phyloP scores from a whole-genome alignment of 768 basidiomycete species.

The Boletus patriciae region DNA sequence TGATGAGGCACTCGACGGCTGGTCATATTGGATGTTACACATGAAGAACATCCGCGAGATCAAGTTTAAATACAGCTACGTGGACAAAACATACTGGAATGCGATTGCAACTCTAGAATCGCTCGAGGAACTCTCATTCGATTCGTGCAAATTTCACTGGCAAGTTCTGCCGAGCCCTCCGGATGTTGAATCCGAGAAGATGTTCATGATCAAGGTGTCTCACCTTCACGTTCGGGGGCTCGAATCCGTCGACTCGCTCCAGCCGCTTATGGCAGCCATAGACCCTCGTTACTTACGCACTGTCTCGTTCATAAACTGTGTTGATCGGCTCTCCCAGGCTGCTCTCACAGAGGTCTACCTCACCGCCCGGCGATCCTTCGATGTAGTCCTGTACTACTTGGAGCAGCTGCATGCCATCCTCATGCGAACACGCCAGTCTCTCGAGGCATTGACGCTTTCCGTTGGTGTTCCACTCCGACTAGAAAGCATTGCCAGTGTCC shows the following conservation, averaged over 20 bases:
- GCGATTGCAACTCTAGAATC: constrained; percentile 8
- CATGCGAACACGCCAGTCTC: not conserved
- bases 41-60: constrained; percentile 23
- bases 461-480: not conserved
- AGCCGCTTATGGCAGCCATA: too few relatives aligned
- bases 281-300: not conserved
- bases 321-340: not conserved
- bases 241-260: too few relatives aligned
- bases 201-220: constrained; percentile 6
- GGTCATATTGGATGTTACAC: too few relatives aligned
- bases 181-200: not conserved
- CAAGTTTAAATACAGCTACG: constrained; percentile 3
- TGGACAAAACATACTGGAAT: constrained; percentile 17
- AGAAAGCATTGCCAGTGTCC: not conserved
- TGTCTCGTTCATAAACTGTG: not conserved
- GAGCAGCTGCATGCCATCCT: not conserved
- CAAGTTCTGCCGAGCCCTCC: too few relatives aligned
- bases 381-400: not conserved
- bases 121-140: constrained; percentile 23
- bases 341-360: constrained; percentile 4
- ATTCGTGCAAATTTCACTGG: not conserved
- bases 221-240: too few relatives aligned
- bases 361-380: too few relatives aligned
- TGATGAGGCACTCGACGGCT: too few relatives aligned
- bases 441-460: not conserved